These are phyloP conservation scores for Cerrena zonata DNA, from an alignment of 1,284 basidiomycete genomes.

Conservation along the genomic window DNA sequence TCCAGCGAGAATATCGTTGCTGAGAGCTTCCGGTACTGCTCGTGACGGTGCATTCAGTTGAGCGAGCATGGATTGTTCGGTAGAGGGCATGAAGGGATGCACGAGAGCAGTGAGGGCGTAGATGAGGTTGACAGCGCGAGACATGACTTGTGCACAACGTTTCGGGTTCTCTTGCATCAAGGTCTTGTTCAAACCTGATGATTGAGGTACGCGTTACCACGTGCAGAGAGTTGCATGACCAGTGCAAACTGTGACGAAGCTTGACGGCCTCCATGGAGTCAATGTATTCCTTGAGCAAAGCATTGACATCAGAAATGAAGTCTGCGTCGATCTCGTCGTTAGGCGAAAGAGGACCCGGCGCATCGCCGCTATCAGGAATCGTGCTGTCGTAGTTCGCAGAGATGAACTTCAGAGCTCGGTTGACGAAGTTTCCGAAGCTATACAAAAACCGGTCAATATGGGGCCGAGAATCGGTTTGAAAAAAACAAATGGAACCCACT, in stretches of 20 bases:
- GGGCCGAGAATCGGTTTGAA: background rate
- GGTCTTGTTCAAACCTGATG: conserved; percentile 86
- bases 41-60: conserved; percentile 91
- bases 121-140: conserved; percentile 89
- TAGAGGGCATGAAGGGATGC: conserved; percentile 96
- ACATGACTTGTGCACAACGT: conserved; percentile 86
- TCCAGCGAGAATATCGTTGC: conserved; percentile 81
- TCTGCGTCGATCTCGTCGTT: conserved; percentile 68
- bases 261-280: conserved; percentile 90
- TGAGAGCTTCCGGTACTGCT: conserved; percentile 60
- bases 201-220: conserved; percentile 92
- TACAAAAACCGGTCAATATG: background rate
- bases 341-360: conserved; percentile 59
- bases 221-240: conserved; percentile 85
- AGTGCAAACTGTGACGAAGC: conserved; percentile 82
- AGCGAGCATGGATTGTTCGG: conserved; percentile 72
- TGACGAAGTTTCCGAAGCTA: conserved; percentile 96
- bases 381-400: conserved; percentile 79
- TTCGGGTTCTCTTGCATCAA: conserved; percentile 77
- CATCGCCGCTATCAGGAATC: conserved; percentile 74
- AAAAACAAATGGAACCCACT: conserved; percentile 43
- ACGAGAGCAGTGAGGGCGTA: conserved; percentile 82
- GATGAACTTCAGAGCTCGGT: conserved; percentile 89
- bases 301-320: conserved; percentile 81
- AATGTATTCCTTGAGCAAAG: conserved; percentile 75